Evolutionary conservation across 108 stramenopile species (phyloP).

Genomic region (Nitzschia inconspicua): DNA sequence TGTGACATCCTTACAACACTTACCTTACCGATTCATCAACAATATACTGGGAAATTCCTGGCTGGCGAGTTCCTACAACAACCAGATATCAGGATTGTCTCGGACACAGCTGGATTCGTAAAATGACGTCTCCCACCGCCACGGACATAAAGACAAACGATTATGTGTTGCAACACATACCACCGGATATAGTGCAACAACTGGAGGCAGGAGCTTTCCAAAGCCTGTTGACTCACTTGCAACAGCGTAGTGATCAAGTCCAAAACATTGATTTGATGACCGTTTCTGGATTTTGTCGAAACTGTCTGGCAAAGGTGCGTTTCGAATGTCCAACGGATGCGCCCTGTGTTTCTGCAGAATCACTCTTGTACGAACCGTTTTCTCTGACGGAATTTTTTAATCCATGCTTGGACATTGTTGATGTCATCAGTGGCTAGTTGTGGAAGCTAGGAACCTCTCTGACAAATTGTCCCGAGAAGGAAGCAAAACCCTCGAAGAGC

Average conservation of each 20-base stretch:
- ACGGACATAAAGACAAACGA: not conserved
- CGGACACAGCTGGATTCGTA: too few species aligned
- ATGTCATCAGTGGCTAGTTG: constrained; percentile 68
- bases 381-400: not conserved
- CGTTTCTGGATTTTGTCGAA: constrained; percentile 87
- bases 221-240: constrained; percentile 63
- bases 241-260: constrained; percentile 71
- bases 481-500: not conserved
- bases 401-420: not conserved
- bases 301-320: constrained; percentile 86
- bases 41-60: too few species aligned
- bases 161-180: constrained; percentile 25
- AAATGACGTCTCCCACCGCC: not conserved
- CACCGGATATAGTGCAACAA: constrained; percentile 29
- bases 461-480: too few species aligned
- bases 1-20: too few species aligned
- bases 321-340: not conserved
- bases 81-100: too few species aligned
- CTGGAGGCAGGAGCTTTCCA: constrained; percentile 82
- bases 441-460: constrained; percentile 70
- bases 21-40: too few species aligned
- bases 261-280: constrained; percentile 92
- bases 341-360: not conserved
- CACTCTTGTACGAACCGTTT: not conserved
- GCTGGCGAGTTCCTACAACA: too few species aligned